These are phyloP conservation scores for Yamadazyma jaroonii DNA, from an alignment of 1,139 yeast species.

Conservation along the genomic window DNA sequence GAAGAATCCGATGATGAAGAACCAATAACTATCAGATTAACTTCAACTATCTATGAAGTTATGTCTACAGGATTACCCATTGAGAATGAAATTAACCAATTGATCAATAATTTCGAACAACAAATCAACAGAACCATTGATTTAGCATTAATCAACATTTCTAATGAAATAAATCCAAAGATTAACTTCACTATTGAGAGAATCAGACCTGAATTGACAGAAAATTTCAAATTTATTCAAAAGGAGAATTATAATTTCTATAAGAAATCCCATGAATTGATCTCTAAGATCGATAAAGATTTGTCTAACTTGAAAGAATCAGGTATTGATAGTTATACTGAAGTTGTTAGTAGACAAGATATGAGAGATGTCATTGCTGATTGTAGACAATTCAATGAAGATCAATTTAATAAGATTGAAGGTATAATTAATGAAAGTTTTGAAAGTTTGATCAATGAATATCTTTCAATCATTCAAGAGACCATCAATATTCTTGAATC, in stretches of 20 bases:
- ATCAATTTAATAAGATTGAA: conserved; percentile 30
- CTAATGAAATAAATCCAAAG: conserved; percentile 35
- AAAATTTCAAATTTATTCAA: conserved; percentile 41
- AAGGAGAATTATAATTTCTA: conserved; percentile 42
- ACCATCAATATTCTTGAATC: conserved; percentile 67
- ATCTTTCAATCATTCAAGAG: conserved; percentile 48
- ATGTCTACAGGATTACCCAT: conserved; percentile 10
- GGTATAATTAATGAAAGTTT: conserved; percentile 34
- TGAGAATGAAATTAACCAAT: conserved; percentile 13
- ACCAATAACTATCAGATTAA: conserved; percentile 24
- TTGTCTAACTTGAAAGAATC: conserved; percentile 40
- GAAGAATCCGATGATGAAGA: conserved; percentile 12
- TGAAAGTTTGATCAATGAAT: conserved; percentile 27
- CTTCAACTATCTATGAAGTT: conserved; percentile 29
- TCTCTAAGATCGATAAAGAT: conserved; percentile 49
- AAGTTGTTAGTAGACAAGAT: conserved; percentile 52
- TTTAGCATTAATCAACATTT: conserved; percentile 42
- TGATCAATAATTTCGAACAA: conserved; percentile 30
- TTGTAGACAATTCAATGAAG: conserved; percentile 35
- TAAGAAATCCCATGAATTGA: conserved; percentile 42
- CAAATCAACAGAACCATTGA: conserved; percentile 41
- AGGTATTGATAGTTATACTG: conserved; percentile 27
- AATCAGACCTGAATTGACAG: conserved; percentile 37
- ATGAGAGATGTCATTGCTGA: conserved; percentile 50
- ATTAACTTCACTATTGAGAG: conserved; percentile 30